Evolutionary conservation across 139 green algal species (phyloP), one percentile per base, ranked within the genome.

Genomic region (Tetratostichococcus sp.): DNA sequence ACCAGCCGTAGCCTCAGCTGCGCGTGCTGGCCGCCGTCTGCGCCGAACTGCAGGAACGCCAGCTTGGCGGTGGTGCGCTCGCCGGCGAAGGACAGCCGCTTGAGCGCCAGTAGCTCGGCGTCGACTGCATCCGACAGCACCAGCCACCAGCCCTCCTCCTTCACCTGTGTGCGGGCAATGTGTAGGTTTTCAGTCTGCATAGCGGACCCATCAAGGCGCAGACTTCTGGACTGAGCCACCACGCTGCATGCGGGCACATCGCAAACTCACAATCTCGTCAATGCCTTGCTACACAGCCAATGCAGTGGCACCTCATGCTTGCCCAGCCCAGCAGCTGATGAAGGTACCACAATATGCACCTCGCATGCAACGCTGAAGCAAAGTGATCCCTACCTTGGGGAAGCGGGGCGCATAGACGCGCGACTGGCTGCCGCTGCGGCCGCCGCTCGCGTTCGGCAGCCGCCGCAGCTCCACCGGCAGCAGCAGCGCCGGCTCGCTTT

Each of bases 101-200:
- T 93, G 28, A 98, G 58, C 0, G 90, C 93, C 2, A 93, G 76
- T 75, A 98, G 85, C 85, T 97, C 90, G 5, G 84, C 69, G 0
- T 79, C 89, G 31, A 6, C 32, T 0, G 57, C 26, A 72, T 92
- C 75, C 1, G 88, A 94, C 33, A 92, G 68, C 65, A 98, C 75
- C 65, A 98, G 69, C 89, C 92, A 99, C 95, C 95, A 99, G 1
- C 95, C 92, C 79, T 98, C 95, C 76, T 99, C 93, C 79, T 98
- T 98, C 25, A 90, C 74, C 87, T 93, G 84, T 19, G 11, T 30
- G 30, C 14, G 19, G 22, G 66, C 70, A 32, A 33, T 19, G n/a
- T 26, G 16, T 32, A 59, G 67, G 0, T 4, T 30, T 50, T 50
- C 39, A 50, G 39, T 50, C n/a, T n/a, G n/a, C n/a, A n/a, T n/a